These are phyloP conservation scores for Apiotrichum domesticum DNA, from an alignment of 1,284 basidiomycete genomes.

Conservation along the genomic window DNA sequence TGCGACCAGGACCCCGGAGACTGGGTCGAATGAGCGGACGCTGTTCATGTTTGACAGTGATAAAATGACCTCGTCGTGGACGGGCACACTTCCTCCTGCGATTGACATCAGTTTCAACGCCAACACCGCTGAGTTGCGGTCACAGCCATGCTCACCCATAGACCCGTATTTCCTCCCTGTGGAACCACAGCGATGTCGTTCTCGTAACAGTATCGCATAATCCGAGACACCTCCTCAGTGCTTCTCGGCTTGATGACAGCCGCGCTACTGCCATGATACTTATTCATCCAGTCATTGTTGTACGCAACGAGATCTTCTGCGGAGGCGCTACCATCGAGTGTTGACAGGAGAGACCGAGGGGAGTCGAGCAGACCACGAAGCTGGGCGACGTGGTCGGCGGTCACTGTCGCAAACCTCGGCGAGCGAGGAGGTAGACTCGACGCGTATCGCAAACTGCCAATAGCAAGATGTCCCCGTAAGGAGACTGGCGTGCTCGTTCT, in stretches of 20 bases:
- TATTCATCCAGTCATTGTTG: constrained; percentile 97
- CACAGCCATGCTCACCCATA: constrained; percentile 53
- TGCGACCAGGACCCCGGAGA: constrained; percentile 61
- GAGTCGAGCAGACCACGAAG: constrained; percentile 50
- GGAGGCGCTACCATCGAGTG: constrained; percentile 44
- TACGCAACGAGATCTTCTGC: constrained; percentile 67
- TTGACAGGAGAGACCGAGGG: constrained; percentile 49
- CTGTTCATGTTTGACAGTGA: constrained; percentile 75
- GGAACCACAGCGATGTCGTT: constrained; percentile 81
- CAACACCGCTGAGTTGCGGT: too few relatives aligned
- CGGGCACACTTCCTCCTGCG: constrained; percentile 77
- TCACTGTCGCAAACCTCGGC: constrained; percentile 47
- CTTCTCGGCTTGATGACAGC: constrained; percentile 86
- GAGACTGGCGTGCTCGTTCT: too few relatives aligned
- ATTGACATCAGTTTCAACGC: neutral
- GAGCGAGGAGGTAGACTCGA: constrained; percentile 33
- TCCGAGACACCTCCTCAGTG: constrained; percentile 78
- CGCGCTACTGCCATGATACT: constrained; percentile 76
- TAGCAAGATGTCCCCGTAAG: too few relatives aligned
- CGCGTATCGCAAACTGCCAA: too few relatives aligned
- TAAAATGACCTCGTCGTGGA: constrained; percentile 85
- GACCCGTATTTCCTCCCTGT: constrained; percentile 96
- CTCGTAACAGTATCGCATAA: constrained; percentile 77
- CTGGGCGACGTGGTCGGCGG: constrained; percentile 47
- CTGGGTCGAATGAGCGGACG: constrained; percentile 87